Conservation (phyloP, 495 filamentous ascomycete genomes). For the Penicillium steckii region DNA sequence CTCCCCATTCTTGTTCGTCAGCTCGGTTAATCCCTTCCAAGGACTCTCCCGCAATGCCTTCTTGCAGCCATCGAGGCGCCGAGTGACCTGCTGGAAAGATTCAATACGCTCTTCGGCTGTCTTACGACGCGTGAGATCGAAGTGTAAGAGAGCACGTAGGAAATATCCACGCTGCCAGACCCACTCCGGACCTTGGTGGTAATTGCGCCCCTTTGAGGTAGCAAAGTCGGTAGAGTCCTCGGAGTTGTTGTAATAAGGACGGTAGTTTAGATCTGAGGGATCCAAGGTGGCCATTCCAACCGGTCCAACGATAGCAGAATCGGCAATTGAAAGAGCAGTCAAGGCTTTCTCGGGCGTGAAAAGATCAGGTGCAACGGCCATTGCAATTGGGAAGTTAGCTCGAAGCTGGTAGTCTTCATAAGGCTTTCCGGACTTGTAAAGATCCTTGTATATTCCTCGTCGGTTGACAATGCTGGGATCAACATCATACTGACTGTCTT, state of each 20-base stretch:
- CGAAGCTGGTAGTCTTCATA: constrained; percentile 98
- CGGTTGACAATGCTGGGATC: constrained; percentile 78
- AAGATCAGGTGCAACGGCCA: constrained; percentile 87
- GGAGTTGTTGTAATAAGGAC: constrained; percentile 89
- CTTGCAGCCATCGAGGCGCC: constrained; percentile 77
- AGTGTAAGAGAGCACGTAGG: constrained; percentile 83
- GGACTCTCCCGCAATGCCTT: constrained; percentile 68
- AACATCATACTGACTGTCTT: constrained; percentile 76
- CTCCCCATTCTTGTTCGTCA: constrained; percentile 86
- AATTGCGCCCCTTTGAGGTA: constrained; percentile 91
- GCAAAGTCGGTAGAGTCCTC: constrained; percentile 88
- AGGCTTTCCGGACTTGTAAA: constrained; percentile 87
- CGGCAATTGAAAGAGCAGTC: constrained; percentile 71
- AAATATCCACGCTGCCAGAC: constrained; percentile 98
- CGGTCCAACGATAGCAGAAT: constrained; percentile 76
- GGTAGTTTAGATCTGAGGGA: constrained; percentile 86
- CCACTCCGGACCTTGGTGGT: constrained; percentile 99
- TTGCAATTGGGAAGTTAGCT: constrained; percentile 91
- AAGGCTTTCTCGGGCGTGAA: constrained; percentile 79
- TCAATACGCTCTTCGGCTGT: constrained; percentile 67
- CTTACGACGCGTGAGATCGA: constrained; percentile 74
- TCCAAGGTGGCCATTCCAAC: constrained; percentile 96
- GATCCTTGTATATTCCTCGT: constrained; percentile 96
- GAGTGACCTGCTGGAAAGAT: constrained; percentile 90
- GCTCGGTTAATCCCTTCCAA: constrained; percentile 92